phyloP scores from a whole-genome alignment of 2,329 filamentous ascomycete species.

The Colletotrichum karsti region DNA sequence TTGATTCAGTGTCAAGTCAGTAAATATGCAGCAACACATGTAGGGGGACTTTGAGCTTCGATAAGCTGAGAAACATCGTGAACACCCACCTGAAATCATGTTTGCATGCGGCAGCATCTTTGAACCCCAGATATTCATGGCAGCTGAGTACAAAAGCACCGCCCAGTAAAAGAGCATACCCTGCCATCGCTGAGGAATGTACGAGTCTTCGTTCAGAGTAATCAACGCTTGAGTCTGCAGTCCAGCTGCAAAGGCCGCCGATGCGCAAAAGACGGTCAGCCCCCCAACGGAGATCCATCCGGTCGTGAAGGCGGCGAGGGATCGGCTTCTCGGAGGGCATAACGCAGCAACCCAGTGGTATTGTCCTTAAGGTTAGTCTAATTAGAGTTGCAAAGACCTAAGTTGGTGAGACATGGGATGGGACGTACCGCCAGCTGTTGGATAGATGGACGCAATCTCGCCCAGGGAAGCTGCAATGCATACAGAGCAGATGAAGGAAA shows the following conservation, averaged over 20 bases:
- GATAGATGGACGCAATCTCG: constrained; percentile 48
- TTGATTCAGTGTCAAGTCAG: background rate
- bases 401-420: background rate
- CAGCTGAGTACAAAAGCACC: constrained; percentile 44
- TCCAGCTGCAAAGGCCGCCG: constrained; percentile 54
- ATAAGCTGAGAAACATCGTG: no score
- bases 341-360: constrained; percentile 55
- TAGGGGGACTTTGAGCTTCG: no score
- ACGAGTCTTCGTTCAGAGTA: constrained; percentile 48
- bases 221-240: constrained; percentile 53
- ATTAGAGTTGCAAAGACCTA: background rate
- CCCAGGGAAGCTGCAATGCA: constrained; percentile 48
- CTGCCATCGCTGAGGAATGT: constrained; percentile 50
- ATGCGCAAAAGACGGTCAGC: constrained; percentile 52
- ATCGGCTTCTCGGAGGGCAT: constrained; percentile 39
- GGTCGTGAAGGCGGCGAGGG: constrained; percentile 48
- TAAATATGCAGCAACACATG: background rate
- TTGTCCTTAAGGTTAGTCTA: constrained; percentile 40
- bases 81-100: constrained; percentile 24
- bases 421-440: constrained; percentile 40
- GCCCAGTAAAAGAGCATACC: constrained; percentile 57
- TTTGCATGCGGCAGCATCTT: constrained; percentile 47
- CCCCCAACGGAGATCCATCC: constrained; percentile 56
- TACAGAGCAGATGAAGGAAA: constrained; percentile 49
- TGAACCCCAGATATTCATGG: constrained; percentile 51